Conservation (phyloP, 2,329 filamentous ascomycete genomes). For the Neocucurbitaria cava region DNA sequence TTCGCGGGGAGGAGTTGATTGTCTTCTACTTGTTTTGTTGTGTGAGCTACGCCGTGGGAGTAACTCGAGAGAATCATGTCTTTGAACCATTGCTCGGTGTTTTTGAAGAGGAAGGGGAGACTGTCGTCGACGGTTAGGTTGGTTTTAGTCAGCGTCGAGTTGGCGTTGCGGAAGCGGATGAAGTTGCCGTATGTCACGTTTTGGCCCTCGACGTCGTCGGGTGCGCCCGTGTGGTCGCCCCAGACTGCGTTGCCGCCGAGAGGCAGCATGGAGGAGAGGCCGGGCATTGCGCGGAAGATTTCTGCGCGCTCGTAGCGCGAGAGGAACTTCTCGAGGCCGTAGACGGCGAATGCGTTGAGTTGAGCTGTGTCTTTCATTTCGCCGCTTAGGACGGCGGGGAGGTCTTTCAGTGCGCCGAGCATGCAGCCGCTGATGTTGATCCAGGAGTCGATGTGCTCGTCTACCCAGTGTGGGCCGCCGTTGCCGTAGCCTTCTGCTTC, state of each 20-base stretch:
- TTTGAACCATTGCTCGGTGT: conserved; percentile 85
- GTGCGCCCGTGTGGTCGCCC: conserved; percentile 87
- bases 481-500: conserved; percentile 78
- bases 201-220: conserved; percentile 81
- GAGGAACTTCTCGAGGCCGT: conserved; percentile 94
- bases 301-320: conserved; percentile 89
- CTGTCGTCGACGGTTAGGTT: conserved; percentile 86
- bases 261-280: conserved; percentile 94
- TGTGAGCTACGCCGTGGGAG: conserved; percentile 87
- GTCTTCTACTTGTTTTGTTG: conserved; percentile 76
- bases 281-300: conserved; percentile 96
- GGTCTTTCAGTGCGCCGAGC: conserved; percentile 90
- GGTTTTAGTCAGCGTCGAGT: conserved; percentile 55
- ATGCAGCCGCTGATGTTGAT: conserved; percentile 99
- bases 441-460: conserved; percentile 89
- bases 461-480: conserved; percentile 88
- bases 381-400: conserved; percentile 89
- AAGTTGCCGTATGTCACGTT: conserved; percentile 78
- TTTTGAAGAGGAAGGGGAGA: conserved; percentile 77
- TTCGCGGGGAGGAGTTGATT: conserved; percentile 65
- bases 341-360: conserved; percentile 94
- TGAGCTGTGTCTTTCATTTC: conserved; percentile 99
- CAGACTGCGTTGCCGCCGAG: conserved; percentile 94
- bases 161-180: conserved; percentile 77
- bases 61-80: conserved; percentile 76